phyloP scores from a whole-genome alignment of 331 rosid genomes.

The Quercus phellos region DNA sequence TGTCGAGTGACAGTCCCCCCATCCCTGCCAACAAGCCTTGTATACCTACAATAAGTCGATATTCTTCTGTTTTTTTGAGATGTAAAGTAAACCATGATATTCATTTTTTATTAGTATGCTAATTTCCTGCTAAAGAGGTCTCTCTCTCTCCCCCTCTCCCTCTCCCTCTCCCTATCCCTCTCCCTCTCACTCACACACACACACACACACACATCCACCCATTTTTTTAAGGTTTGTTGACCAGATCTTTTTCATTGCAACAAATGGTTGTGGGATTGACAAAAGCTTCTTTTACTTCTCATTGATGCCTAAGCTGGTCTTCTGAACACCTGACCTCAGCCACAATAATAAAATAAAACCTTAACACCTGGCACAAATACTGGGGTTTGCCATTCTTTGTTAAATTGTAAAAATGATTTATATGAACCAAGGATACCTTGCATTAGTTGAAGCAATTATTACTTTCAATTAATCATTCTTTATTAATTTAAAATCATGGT shows the following conservation, averaged over 20 bases:
- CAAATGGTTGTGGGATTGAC: not conserved
- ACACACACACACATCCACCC: not conserved
- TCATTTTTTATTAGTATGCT: not conserved
- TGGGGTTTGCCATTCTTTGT: not conserved
- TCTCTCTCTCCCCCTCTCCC: not conserved
- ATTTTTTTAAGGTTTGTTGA: not conserved
- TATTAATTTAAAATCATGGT: slow-evolving; percentile 5
- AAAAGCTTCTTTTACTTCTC: not conserved
- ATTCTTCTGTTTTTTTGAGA: not conserved
- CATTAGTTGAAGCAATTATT: not conserved
- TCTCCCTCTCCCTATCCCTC: not conserved
- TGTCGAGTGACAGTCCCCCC: slow-evolving; percentile 2
- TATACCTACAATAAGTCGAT: not conserved
- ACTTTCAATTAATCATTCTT: not conserved
- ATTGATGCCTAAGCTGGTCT: not conserved
- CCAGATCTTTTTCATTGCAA: not conserved
- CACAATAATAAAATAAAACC: not conserved
- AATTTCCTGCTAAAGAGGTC: not conserved
- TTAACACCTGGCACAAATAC: not conserved
- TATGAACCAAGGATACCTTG: not conserved
- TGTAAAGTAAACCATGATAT: not conserved
- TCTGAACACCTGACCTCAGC: not conserved
- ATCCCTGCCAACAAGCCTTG: not conserved
- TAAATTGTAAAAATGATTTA: not conserved
- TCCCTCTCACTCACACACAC: no score